phyloP scores from a whole-genome alignment of 192 early-diverging fungal genomes.

The Endogone sp. region DNA sequence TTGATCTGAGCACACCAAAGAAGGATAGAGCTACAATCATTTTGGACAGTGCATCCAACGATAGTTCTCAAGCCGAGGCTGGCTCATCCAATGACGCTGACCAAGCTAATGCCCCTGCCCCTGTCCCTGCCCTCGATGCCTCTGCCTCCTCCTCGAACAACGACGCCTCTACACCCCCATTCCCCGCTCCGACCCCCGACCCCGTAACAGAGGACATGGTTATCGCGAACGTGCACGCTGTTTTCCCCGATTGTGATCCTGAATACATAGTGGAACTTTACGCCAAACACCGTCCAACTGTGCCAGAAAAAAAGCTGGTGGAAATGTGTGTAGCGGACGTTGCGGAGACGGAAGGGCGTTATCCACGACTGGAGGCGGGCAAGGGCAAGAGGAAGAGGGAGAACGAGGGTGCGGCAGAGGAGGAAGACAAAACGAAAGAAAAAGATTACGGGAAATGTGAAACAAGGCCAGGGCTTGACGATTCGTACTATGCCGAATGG shows the following conservation, averaged over 20 bases:
- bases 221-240: background rate
- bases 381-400: background rate
- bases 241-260: background rate
- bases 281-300: background rate
- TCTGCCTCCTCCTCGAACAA: background rate
- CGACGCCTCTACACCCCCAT: background rate
- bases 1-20: background rate
- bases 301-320: background rate
- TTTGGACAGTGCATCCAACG: background rate
- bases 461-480: background rate
- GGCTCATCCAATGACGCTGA: too few relatives aligned
- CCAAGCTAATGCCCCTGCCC: too few relatives aligned
- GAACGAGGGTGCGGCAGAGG: background rate
- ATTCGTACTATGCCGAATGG: background rate
- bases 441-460: background rate
- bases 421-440: background rate
- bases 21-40: background rate
- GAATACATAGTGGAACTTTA: background rate
- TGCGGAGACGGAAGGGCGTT: background rate
- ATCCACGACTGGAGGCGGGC: background rate
- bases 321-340: background rate
- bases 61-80: too few relatives aligned
- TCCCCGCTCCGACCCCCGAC: background rate
- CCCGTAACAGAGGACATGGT: background rate
- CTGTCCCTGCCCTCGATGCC: too few relatives aligned